These are phyloP conservation scores for Spathaspora hagerdaliae DNA, from an alignment of 805 yeast species.

Conservation along the genomic window DNA sequence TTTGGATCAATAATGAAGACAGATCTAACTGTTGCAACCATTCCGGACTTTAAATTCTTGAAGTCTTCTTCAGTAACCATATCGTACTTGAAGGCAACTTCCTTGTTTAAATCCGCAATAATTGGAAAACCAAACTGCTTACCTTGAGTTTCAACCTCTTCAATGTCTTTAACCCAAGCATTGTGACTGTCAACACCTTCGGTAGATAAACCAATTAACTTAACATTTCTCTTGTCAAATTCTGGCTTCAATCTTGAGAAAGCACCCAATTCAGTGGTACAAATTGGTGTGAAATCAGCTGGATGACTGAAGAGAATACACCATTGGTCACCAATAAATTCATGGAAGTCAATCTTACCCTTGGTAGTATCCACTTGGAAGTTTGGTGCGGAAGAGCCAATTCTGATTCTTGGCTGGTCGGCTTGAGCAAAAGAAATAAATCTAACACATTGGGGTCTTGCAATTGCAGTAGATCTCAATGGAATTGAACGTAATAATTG, in stretches of 20 bases:
- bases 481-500: slow-evolving; percentile 14
- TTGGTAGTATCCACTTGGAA: slow-evolving; percentile 59
- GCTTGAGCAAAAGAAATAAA: slow-evolving; percentile 29
- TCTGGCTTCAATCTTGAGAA: slow-evolving; percentile 70
- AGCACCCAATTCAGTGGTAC: slow-evolving; percentile 77
- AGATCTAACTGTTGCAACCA: slow-evolving; percentile 65
- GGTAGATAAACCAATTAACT: slow-evolving; percentile 66
- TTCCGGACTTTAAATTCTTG: slow-evolving; percentile 55
- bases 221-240: slow-evolving; percentile 59
- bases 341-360: slow-evolving; percentile 62
- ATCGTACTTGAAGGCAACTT: slow-evolving; percentile 59
- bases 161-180: slow-evolving; percentile 69
- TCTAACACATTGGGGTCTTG: slow-evolving; percentile 12
- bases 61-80: slow-evolving; percentile 69
- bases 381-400: slow-evolving; percentile 68
- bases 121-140: slow-evolving; percentile 58
- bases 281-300: slow-evolving; percentile 75
- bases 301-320: slow-evolving; percentile 70
- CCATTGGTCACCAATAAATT: slow-evolving; percentile 61
- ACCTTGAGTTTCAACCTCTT: slow-evolving; percentile 55
- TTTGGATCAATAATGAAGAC: slow-evolving; percentile 69
- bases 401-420: slow-evolving; percentile 42
- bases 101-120: slow-evolving; percentile 61
- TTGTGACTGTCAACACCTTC: slow-evolving; percentile 59
- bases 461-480: not conserved